Evolutionary conservation across 2,329 filamentous ascomycete genomes (phyloP).

Genomic region (Xenoacremonium recifei): DNA sequence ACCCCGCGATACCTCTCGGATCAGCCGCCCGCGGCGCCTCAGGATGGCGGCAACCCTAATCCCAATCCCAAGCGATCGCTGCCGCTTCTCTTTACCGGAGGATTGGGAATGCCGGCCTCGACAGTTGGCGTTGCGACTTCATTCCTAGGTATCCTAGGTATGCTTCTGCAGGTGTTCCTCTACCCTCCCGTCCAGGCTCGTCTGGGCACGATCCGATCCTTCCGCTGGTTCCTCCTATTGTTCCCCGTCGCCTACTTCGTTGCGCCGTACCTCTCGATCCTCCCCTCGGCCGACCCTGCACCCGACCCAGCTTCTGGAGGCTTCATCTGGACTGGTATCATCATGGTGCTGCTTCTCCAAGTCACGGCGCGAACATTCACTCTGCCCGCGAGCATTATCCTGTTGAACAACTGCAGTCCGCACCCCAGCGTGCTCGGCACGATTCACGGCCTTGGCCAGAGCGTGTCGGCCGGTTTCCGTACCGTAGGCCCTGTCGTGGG

Average conservation of each 20-base stretch:
- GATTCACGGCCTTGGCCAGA: conserved; percentile 53
- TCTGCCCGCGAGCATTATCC: conserved; percentile 55
- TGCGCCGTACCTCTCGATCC: conserved; percentile 64
- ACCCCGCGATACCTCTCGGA: conserved; percentile 60
- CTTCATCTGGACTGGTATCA: conserved; percentile 18
- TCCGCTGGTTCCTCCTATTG: conserved; percentile 61
- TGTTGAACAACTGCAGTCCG: conserved; percentile 60
- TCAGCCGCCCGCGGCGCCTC: too few species aligned
- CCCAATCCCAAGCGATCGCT: conserved; percentile 21
- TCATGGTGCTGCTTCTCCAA: conserved; percentile 62
- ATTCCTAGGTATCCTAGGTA: conserved; percentile 66
- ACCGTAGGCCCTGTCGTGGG: conserved; percentile 51
- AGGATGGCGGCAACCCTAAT: conserved; percentile 3
- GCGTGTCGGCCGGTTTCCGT: conserved; percentile 47
- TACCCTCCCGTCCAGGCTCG: conserved; percentile 65
- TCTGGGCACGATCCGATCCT: conserved; percentile 66
- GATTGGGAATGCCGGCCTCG: conserved; percentile 64
- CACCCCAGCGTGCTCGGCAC: conserved; percentile 58
- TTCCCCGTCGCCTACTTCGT: conserved; percentile 68
- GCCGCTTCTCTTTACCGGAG: conserved; percentile 60
- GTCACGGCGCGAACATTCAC: conserved; percentile 72
- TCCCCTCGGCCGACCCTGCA: conserved; percentile 14
- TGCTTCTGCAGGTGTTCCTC: conserved; percentile 65
- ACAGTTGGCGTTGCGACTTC: conserved; percentile 69
- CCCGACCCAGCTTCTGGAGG: conserved; percentile 12